Evolutionary conservation across 805 yeast species (phyloP).

Genomic region (Barnettozyma salicaria): DNA sequence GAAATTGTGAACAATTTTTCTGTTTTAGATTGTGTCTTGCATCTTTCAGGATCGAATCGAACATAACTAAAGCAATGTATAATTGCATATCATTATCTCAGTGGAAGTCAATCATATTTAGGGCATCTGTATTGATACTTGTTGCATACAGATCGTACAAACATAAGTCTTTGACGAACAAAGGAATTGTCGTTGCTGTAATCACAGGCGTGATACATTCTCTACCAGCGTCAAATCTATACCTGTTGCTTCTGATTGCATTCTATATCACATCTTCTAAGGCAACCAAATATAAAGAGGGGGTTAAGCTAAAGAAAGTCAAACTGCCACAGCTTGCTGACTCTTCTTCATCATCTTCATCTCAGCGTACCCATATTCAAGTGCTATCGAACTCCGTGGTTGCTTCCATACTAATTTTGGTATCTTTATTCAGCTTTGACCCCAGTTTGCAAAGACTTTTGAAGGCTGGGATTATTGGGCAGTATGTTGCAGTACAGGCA

Average conservation of each 20-base stretch:
- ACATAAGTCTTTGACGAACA: slow-evolving; percentile 32
- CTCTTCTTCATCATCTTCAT: slow-evolving; percentile 18
- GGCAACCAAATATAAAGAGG: slow-evolving; percentile 35
- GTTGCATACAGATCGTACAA: slow-evolving; percentile 27
- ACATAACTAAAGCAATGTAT: no score
- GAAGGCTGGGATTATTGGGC: slow-evolving; percentile 27
- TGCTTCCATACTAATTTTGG: slow-evolving; percentile 32
- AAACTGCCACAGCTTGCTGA: slow-evolving; percentile 16
- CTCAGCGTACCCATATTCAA: slow-evolving; percentile 35
- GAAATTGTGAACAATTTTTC: no score
- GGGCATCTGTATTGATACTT: slow-evolving; percentile 9
- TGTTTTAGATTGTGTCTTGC: no score
- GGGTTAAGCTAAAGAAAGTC: slow-evolving; percentile 30
- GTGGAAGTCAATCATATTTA: slow-evolving; percentile 10
- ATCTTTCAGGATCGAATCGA: no score
- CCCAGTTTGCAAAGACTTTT: slow-evolving; percentile 10
- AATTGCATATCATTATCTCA: neutral
- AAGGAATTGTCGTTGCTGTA: slow-evolving; percentile 33
- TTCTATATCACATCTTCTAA: slow-evolving; percentile 35
- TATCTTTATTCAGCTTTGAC: slow-evolving; percentile 15
- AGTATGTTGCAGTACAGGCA: slow-evolving; percentile 39
- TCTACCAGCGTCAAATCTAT: slow-evolving; percentile 31
- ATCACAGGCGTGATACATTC: slow-evolving; percentile 36
- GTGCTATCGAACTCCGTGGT: slow-evolving; percentile 36
- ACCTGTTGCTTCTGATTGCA: slow-evolving; percentile 28